phyloP scores from a whole-genome alignment of 2,329 filamentous ascomycete genomes.

The Pseudocercospora crystallina region DNA sequence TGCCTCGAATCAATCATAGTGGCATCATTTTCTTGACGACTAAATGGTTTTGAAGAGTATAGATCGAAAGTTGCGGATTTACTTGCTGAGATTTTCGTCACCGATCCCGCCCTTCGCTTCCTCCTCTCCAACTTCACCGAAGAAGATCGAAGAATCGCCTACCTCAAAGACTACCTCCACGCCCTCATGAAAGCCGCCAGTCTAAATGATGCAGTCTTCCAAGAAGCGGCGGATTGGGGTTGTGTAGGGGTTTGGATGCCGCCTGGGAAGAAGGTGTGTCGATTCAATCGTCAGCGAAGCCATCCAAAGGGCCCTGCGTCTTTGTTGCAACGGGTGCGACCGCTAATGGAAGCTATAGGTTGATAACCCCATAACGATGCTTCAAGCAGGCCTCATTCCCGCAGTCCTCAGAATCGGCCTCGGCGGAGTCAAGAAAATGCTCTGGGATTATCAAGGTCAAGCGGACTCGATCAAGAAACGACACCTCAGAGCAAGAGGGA shows the following conservation, averaged over 20 bases:
- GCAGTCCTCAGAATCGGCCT: constrained; percentile 23
- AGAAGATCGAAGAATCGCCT: constrained; percentile 11
- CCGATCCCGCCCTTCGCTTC: constrained; percentile 28
- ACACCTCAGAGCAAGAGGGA: constrained; percentile 13
- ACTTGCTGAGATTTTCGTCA: constrained; percentile 18
- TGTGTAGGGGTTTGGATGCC: constrained; percentile 25
- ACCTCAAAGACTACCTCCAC: constrained; percentile 24
- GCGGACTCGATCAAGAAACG: constrained; percentile 19
- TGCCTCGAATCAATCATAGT: too few relatives aligned
- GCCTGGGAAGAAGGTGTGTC: constrained; percentile 25
- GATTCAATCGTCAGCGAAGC: too few relatives aligned
- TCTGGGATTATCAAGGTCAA: constrained; percentile 23
- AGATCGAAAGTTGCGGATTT: background rate
- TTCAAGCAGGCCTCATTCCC: constrained; percentile 23
- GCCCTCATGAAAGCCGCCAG: constrained; percentile 23
- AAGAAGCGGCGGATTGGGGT: constrained; percentile 23
- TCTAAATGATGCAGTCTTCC: constrained; percentile 25
- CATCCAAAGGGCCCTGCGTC: too few relatives aligned
- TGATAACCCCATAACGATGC: constrained; percentile 23
- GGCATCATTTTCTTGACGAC: too few relatives aligned
- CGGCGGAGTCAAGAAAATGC: constrained; percentile 25
- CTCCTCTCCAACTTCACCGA: constrained; percentile 19
- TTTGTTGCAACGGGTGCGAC: too few relatives aligned
- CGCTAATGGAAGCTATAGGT: too few relatives aligned
- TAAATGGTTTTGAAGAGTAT: too few relatives aligned